Base-by-base conservation (phyloP, 345 rosid genomes). In the Trapa incisa region DNA sequence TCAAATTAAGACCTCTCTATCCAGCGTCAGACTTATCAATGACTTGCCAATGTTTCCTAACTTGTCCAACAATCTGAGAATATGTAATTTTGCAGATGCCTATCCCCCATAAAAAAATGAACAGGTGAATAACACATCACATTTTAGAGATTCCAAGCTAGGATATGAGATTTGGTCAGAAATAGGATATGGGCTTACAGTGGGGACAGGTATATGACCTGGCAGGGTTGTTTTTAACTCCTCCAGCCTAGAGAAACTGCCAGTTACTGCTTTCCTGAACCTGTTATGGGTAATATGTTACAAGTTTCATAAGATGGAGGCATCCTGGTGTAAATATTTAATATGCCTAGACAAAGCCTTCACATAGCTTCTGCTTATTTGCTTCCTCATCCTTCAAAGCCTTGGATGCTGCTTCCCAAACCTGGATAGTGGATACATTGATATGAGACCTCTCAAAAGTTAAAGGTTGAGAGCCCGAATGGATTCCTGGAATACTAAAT, bases 321-420 rank as follows among this genome's bases (percentile, higher is more conserved):
- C 63, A 58, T 33, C 38, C 11, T 7, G 16, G 63, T 35, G 4
- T 8, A 61, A 37, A 37, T 12, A 42, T 32, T 10, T 48, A 29
- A 22, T 36, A 47, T 16, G 38, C 41, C 3, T 33, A 69, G 60
- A 43, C 47, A 11, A 93, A 80, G 75, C 88, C 97, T 43, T 87
- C 92, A 53, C 97, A 90, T 64, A 93, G 81, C 77, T 77, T 84
- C 79, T 93, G 87, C 71, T 93, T 93, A 43, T 70, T 6, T 75
- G 77, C 87, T 80, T 90, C 98, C 79, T 90, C 97, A 67, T 88
- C 95, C 79, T 71, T 77, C 71, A 88, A 76, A 63, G 78, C 82
- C 76, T 82, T 79, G 61, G 78, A 64, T 45, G 97, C 92, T 67
- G 80, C 89, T 81, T 90, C 95, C 87, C 81, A 90, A 17, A 62